Conservation (phyloP, 2,329 filamentous ascomycete species). For the Thyridium curvatum region DNA sequence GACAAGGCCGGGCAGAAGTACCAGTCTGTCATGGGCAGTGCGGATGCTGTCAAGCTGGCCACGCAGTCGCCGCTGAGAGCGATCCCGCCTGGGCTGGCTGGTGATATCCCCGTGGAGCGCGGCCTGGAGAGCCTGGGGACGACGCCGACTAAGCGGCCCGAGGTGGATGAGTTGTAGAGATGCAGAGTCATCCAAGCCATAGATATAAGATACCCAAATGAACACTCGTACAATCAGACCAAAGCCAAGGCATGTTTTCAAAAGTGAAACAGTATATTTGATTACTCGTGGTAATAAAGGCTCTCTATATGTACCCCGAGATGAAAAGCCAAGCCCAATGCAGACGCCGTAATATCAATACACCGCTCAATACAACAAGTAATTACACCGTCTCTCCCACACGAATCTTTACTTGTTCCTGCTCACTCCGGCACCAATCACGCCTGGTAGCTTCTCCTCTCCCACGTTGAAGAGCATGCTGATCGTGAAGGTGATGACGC, state of each 20-base stretch:
- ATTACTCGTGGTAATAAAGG: too few relatives aligned
- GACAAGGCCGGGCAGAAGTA: constrained; percentile 71
- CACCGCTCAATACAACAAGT: constrained; percentile 4
- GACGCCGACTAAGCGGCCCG: constrained; percentile 27
- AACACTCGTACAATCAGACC: constrained; percentile 1
- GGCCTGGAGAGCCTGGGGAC: constrained; percentile 42
- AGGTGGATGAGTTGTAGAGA: constrained; percentile 15
- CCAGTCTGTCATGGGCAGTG: constrained; percentile 32
- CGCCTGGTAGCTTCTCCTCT: constrained; percentile 80
- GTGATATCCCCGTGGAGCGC: constrained; percentile 25
- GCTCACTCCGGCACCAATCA: constrained; percentile 92
- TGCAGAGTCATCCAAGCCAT: too few relatives aligned
- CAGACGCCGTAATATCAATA: constrained; percentile 11
- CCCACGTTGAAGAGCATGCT: constrained; percentile 78
- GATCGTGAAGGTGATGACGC: constrained; percentile 63
- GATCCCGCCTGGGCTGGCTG: constrained; percentile 14
- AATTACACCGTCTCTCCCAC: constrained; percentile 1
- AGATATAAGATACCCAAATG: neutral
- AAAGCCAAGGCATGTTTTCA: neutral
- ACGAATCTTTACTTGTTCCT: constrained; percentile 54
- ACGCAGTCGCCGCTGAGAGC: constrained; percentile 21
- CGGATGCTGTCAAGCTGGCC: constrained; percentile 9
- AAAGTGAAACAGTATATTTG: too few relatives aligned
- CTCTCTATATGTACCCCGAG: too few relatives aligned
- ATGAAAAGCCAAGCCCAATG: constrained; percentile 6